Base-by-base conservation (phyloP, 306 rosid genomes). In the Arachis hypogaea region DNA sequence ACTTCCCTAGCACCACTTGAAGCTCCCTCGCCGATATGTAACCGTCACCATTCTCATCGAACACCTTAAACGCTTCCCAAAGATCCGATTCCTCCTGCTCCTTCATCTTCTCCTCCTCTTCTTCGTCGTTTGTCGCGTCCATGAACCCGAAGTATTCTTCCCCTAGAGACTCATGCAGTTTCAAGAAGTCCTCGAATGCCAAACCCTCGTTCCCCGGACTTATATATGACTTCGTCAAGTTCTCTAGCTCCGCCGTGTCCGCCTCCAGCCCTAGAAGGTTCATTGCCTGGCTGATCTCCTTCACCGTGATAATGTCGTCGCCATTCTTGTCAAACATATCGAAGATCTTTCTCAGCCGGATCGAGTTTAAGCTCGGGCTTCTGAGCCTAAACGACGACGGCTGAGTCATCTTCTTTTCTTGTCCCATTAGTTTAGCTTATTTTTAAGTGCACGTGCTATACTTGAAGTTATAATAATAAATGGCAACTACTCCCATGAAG, bases 61-160 rank as follows among this genome's bases (percentile, higher is more conserved):
- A 93, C 50, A 93, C 98, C 83, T 89, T 93, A 74, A 93, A 93
- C 1, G 97, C 98, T 77, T 93, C 98, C 60, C 87, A 68, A 1
- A 93, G 78, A 11, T 90, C 97, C 6, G 77, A 62, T 16, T 90
- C 97, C 61, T 88, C 83, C 64, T 78, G 89, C 2, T 71, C 49
- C 66, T 51, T 50, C 47, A 7, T 58, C 7, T 68, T 73, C 0
- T 46, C 73, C 2, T 38, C 78, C 1, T 11, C 1, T 2, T 64
- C 29, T 1, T 52, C 58, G 0, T 14, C 58, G 5, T 6, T 6
- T 28, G 2, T 1, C 9, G 3, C 16, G 2, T 14, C 29, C 0
- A 6, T 46, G 1, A 11, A 6, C 0, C 79, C 86, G n/a, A 93
- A 93, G 71, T 82, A 90, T 0, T 86, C n/a, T 0, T 90, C 90